Base-by-base conservation (phyloP, 345 rosid species). In the Litchi chinensis region DNA sequence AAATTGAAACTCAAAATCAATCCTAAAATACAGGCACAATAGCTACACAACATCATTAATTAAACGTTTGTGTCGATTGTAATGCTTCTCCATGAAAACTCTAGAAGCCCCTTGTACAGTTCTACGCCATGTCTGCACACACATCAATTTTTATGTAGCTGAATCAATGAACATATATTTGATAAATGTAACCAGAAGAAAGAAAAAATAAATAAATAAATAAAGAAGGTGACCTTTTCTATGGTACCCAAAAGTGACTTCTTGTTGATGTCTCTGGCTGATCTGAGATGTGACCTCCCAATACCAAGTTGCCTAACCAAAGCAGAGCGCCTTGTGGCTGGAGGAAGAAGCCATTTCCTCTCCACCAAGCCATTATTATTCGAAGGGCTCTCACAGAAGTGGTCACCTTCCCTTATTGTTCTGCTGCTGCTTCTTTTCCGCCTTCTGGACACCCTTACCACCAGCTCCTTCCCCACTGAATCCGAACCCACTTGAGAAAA, bases 101-200 rank as follows among this genome's bases (percentile, higher is more conserved):
- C 83, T 89, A 0, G 97, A 89, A 5, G 99, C 98, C 79, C 98
- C 95, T 79, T 91, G 94, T 70, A 96, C 82, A 18, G 98, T 93
- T 79, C 80, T 91, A 21, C 95, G 91, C 98, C 97, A 94, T 57
- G 97, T 92, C 99, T 92, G 87, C 86, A 70, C 9, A 41, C 57
- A 11, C 26, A 44, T 11, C 2, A 10, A 43, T 11, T 41, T 41
- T 41, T 41, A 41, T 8, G 8, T 5, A 1, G 9, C 9, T 41
- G 44, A 41, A 41, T 41, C 9, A 41, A 41, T 52, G 16, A 3
- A 22, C 28, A 11, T 16, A 26, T 65, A n/a, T 46, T 46, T 46
- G 52, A 8, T 7, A 2, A 46, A 46, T 6, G 37, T 4, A 46
- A 46, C 12, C 52, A 46, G 52, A 46, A 46, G 4, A 46, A 46